Base-by-base conservation (phyloP, 495 filamentous ascomycete genomes). In the Penicillium desertorum region DNA sequence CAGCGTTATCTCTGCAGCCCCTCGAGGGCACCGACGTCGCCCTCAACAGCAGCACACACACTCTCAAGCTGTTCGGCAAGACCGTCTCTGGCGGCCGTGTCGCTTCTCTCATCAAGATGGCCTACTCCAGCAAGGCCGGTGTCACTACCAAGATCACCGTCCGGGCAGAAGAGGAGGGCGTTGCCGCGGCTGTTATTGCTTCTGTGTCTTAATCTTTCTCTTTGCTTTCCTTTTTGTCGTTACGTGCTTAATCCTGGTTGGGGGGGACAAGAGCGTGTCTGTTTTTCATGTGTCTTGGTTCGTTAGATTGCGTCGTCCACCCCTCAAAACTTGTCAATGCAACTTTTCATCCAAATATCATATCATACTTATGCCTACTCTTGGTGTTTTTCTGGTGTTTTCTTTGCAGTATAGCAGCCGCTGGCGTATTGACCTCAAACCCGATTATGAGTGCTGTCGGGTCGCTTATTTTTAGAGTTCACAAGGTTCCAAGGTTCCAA, bases 31-130 rank as follows among this genome's bases (percentile, higher is more conserved):
- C 87, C 16, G 93, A 98, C 59, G 85, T 98, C 25, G 86, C 89
- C 14, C 81, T 95, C 57, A 94, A 84, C 67, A 86, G 85, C 67
- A 91, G 88, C 58, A 97, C 92, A 56, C 94, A 98, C 74, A 90
- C 91, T 10, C 85, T 98, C 66, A 97, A 96, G 77, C 83, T 98
- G 22, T 92, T 94, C 69, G 94, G 94, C 65, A 97, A 95, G 84
- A 96, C 93, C 20, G 86, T 98, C 60, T 87, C 81, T 25, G 95
- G 94, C 29, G 95, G 95, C 59, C 86, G 86, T 61, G 92, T 98
- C 3, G 92, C 91, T 36, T 88, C 88, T 48, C 85, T 87, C 56
- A 82, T 98, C 61, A 84, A 91, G 76, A 96, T 98, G 94, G 94
- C 92, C 5, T 97, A 84, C 75, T 93, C 88, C 46, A 84, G 86